Base-by-base conservation (phyloP, 805 yeast species). In the Brettanomyces nanus region DNA sequence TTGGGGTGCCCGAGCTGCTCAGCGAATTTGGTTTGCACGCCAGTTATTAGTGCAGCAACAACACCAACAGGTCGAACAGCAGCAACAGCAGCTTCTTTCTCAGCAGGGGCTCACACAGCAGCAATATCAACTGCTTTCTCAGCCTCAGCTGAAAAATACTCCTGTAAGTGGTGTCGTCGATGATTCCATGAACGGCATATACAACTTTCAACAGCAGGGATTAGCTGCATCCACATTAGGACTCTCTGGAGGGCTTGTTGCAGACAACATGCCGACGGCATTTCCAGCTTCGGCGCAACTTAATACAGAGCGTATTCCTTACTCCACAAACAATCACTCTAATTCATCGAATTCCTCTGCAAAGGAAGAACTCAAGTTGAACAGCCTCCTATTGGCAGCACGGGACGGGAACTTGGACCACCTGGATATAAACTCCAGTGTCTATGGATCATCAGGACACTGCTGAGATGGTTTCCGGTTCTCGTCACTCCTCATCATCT, bases 1-100 rank as follows among this genome's bases (percentile, higher is more conserved):
- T 37, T 87, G 96, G 96, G 96, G 96, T 28, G 63, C 63, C 22
- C 71, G 86, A 47, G 74, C 83, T 9, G 63, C 60, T 19, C 64
- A 57, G 48, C 51, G 63, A 41, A 58, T 53, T 38, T 55, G 59
- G 59, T 54, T 56, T 49, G 61, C 61, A 3, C 55, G 59, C 44
- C 61, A 57, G 38, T 38, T 57, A 31, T 51, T 51, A 23, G 14
- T 50, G 33, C 63, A 59, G 36, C 64, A 60, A 36, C 38, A 26
- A 14, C 44, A 31, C 10, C 33, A 17, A 17, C 13, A 9, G 21
- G 11, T 15, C 10, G 11, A 31, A 3, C 33, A 42, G n/a, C 40
- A 49, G 17, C 58, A 53, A 41, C 54, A 51, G 32, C 41, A 52
- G 33, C 49, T 48, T 7, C 27, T 49, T 32, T 59, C 54, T 30